Percentiles rank a stretch among this genome's conserved stretches.
Conservation (phyloP, 306 rosid species). For the Astragalus membranaceus region DNA sequence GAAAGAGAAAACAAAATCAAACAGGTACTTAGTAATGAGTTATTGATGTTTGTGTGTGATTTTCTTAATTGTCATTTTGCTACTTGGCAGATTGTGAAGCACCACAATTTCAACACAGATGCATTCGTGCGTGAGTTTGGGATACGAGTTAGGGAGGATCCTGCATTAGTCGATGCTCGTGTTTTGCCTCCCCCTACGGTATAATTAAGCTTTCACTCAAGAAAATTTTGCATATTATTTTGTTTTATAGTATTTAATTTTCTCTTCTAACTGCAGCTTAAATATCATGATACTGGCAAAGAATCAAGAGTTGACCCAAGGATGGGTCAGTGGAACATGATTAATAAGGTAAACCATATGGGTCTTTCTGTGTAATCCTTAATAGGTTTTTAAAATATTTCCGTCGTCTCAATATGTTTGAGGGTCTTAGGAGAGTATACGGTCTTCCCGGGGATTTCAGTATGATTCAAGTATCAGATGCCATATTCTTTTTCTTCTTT, state of each 20-base stretch:
- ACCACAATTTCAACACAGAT: conserved; percentile 23
- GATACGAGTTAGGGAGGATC: conserved; percentile 26
- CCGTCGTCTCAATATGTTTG: neutral
- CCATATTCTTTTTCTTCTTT: too few species aligned
- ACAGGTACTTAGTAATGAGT: conserved; percentile 18
- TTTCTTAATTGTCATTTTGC: neutral
- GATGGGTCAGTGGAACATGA: conserved; percentile 94
- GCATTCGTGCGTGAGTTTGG: conserved; percentile 32
- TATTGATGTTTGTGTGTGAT: neutral
- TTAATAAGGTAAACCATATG: conserved; percentile 44
- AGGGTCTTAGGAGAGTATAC: neutral
- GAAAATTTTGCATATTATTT: neutral
- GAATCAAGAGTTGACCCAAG: conserved; percentile 42
- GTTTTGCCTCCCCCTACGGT: conserved; percentile 68
- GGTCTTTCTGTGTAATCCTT: too few species aligned
- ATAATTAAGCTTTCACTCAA: neutral
- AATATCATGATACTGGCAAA: conserved; percentile 42
- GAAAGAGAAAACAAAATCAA: conserved; percentile 21
- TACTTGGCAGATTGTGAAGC: conserved; percentile 22
- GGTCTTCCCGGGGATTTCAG: neutral
- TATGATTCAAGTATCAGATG: neutral
- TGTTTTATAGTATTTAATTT: neutral
- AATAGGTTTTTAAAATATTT: neutral
- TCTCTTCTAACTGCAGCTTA: conserved; percentile 37
- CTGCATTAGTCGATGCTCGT: conserved; percentile 43